Base-by-base conservation (phyloP, 2,329 filamentous ascomycete genomes). In the Amesomyces nigricolor region DNA sequence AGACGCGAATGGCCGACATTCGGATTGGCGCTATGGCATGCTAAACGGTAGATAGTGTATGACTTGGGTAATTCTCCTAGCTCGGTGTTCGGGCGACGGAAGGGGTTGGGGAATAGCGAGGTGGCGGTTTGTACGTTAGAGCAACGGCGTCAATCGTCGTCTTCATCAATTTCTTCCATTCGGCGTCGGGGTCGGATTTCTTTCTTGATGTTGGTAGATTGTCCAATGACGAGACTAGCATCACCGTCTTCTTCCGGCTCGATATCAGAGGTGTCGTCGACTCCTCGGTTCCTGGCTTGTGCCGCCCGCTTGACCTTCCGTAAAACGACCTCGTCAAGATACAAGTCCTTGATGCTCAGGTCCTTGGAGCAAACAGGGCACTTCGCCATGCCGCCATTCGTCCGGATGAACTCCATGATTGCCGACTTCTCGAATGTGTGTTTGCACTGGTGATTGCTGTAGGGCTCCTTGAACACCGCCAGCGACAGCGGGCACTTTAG, bases 401-500 rank as follows among this genome's bases (percentile, higher is more conserved):
- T 47, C 19, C 61, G 58, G 53, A 76, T 76, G 67, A 75, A 85
- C 47, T 82, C 78, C 22, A 80, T 55, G 39, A 91, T 85, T 0
- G 82, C 81, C 1, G 67, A 65, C 67, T 81, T 85, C 65, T 91
- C 86, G 66, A 89, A 91, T 0, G 80, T 84, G 67, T 91, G 88
- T 53, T 80, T 83, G 73, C 88, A 91, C 61, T 81, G 80, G 13
- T 67, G 72, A 63, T 81, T 88, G 53, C 80, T 87, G 64, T 81
- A 83, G 0, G 88, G 88, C 51, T 89, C 78, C 42, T 74, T 72
- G 73, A 89, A 84, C 44, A 79, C 73, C 50, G 75, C 74, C 61
- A 90, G 73, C 0, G 86, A 87, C 17, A 91, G 68, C 0, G 87
- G 86, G 64, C 88, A 91, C 63, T 81, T 85, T 32, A 86, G 80